Conservation (phyloP, 2,329 filamentous ascomycete genomes). For the Fusarium sp. region DNA sequence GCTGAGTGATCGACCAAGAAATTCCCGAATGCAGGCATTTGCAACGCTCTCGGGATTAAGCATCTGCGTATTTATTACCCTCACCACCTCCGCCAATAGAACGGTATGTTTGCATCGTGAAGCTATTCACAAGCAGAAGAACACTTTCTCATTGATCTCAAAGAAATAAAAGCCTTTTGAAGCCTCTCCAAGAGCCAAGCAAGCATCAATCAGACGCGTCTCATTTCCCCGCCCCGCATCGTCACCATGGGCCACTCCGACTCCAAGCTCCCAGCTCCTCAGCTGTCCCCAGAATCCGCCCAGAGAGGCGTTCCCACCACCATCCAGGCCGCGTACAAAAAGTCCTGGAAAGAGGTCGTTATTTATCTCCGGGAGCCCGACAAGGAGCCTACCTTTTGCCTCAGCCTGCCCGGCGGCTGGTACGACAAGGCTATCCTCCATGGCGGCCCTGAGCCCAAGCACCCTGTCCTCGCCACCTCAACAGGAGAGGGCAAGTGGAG, state of each 20-base stretch:
- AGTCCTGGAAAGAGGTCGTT: slow-evolving; percentile 20
- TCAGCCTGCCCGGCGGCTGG: slow-evolving; percentile 3
- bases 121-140: too few relatives aligned
- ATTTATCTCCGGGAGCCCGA: slow-evolving; percentile 19
- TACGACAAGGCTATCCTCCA: slow-evolving; percentile 30
- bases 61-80: not conserved
- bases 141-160: not conserved
- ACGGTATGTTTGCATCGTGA: too few relatives aligned
- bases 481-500: not conserved
- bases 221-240: not conserved
- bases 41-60: not conserved
- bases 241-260: slow-evolving; percentile 18
- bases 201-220: not conserved
- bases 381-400: slow-evolving; percentile 2
- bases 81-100: not conserved
- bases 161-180: not conserved
- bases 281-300: slow-evolving; percentile 4
- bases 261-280: slow-evolving; percentile 2
- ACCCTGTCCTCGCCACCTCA: slow-evolving; percentile 4
- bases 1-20: not conserved
- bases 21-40: not conserved
- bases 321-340: slow-evolving; percentile 23
- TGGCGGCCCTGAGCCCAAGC: not conserved
- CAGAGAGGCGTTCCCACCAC: slow-evolving; percentile 4
- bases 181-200: not conserved